These are phyloP conservation scores for Thielaviopsis ethacetica DNA, from an alignment of 2,329 filamentous ascomycete species.

Conservation along the genomic window DNA sequence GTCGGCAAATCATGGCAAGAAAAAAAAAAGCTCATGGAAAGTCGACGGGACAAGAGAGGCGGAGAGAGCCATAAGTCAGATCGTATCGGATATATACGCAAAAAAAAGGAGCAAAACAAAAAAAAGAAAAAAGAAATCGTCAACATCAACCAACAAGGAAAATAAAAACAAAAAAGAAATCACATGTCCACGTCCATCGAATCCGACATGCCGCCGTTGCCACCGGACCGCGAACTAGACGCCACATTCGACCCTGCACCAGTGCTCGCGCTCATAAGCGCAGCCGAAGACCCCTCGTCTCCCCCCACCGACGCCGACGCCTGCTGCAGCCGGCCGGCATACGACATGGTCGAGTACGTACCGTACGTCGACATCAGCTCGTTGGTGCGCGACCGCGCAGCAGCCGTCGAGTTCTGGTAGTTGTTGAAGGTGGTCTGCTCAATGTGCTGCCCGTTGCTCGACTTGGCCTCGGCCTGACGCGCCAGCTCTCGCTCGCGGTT, in stretches of 20 bases:
- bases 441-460: conserved; percentile 14
- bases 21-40: background rate
- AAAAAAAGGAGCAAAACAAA: background rate
- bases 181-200: conserved; percentile 2
- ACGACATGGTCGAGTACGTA: conserved; percentile 1
- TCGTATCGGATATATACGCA: background rate
- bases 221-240: background rate
- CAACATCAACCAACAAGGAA: background rate
- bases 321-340: background rate
- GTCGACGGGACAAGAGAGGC: background rate
- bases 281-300: background rate
- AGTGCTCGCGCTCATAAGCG: background rate
- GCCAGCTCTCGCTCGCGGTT: conserved; percentile 45
- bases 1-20: background rate
- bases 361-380: conserved; percentile 3
- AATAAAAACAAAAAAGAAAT: conserved; percentile 7
- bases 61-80: background rate
- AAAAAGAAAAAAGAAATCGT: background rate
- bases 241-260: background rate
- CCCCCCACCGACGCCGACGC: background rate
- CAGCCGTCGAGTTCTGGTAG: conserved; percentile 1
- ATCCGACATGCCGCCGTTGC: background rate
- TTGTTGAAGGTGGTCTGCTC: background rate
- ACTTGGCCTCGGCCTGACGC: conserved; percentile 32
- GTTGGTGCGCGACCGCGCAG: background rate